Evolutionary conservation across 768 basidiomycete genomes (phyloP), one percentile per base, ranked within the genome.

Genomic region (Neoboletus subvelutipes): DNA sequence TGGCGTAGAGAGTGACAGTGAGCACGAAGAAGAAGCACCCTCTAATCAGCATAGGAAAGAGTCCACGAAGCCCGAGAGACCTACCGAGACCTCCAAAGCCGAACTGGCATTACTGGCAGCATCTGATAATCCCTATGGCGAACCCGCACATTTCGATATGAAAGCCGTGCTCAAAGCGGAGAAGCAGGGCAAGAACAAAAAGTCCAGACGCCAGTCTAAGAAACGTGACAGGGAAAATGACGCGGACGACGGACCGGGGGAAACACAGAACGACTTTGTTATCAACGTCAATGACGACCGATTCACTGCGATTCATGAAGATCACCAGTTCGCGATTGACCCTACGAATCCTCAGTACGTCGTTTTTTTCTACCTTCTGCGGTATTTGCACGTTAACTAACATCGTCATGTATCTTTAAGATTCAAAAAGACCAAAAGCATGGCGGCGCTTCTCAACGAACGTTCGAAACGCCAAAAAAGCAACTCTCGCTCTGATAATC

Each of bases 291-390:
- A 82, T 64, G 97, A 99, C 66, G 83, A 87, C 11, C 87, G 97
- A 17, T 98, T 98, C 80, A 84, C 84, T 67, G 87, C 82, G 22
- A 67, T 98, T 43, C 90, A 94, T 64, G 92, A 97, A 63, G 89
- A 98, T 66, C 86, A 92, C 64, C 83, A 87, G 33, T 98, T 92
- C 62, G 95, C 96, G 0, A 94, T 99, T 62, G 97, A 99, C 72
- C 96, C 97, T 20, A 90, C 84, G 52, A 91, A 98, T 74, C 94
- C 96, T 69, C 91, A 87, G 96, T 97, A 67, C 61, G 94, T 80
- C 18, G 0, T 24, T 31, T 56, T 37, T 26, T 55, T 39, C 31
- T 31, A 11, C 31, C 34, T 2, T 11, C 13, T 42, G 20, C 12
- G 10, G 10, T 15, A 24, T 34, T 31, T 46, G 36, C 22, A 15